Evolutionary conservation across 2,329 filamentous ascomycete species (phyloP).

Genomic region (Aspergillus neoniger): DNA sequence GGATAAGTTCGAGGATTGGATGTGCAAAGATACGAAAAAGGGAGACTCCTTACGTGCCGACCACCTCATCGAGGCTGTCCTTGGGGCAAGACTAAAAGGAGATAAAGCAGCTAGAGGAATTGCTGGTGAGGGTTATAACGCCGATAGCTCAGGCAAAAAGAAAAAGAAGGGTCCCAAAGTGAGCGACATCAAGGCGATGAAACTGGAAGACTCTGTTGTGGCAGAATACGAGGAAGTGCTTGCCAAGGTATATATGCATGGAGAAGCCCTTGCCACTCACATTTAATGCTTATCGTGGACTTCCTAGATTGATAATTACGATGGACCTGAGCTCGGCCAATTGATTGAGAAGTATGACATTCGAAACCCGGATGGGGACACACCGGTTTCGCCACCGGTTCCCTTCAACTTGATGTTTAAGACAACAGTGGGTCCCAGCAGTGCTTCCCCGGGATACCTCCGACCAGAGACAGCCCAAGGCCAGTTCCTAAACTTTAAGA

Average conservation of each 20-base stretch:
- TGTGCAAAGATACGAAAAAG: slow-evolving; percentile 98
- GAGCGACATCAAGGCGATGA: slow-evolving; percentile 74
- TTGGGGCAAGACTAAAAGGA: slow-evolving; percentile 82
- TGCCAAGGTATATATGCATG: slow-evolving; percentile 47
- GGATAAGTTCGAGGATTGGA: slow-evolving; percentile 97
- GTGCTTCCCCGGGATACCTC: slow-evolving; percentile 80
- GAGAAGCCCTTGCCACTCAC: too few relatives aligned
- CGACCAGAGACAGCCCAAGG: slow-evolving; percentile 96
- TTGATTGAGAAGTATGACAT: slow-evolving; percentile 91
- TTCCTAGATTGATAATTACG: slow-evolving; percentile 86
- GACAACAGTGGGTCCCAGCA: slow-evolving; percentile 89
- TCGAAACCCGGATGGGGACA: slow-evolving; percentile 77
- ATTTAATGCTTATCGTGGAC: too few relatives aligned
- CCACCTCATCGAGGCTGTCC: slow-evolving; percentile 91
- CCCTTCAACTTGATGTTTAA: slow-evolving; percentile 99
- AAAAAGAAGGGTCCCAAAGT: slow-evolving; percentile 74
- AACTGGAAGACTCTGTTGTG: slow-evolving; percentile 82
- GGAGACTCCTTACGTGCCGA: slow-evolving; percentile 96
- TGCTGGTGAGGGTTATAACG: slow-evolving; percentile 59
- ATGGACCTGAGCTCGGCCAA: slow-evolving; percentile 78
- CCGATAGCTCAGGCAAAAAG: slow-evolving; percentile 79
- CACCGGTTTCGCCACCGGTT: slow-evolving; percentile 68
- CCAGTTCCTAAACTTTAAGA: slow-evolving; percentile 95
- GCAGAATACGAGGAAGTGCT: slow-evolving; percentile 89
- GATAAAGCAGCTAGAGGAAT: slow-evolving; percentile 85